A percentile compares a stretch with the other conserved stretches of the same genome.
phyloP scores from a whole-genome alignment of 148 eudicot species.

The Camellia lanceoleosa region DNA sequence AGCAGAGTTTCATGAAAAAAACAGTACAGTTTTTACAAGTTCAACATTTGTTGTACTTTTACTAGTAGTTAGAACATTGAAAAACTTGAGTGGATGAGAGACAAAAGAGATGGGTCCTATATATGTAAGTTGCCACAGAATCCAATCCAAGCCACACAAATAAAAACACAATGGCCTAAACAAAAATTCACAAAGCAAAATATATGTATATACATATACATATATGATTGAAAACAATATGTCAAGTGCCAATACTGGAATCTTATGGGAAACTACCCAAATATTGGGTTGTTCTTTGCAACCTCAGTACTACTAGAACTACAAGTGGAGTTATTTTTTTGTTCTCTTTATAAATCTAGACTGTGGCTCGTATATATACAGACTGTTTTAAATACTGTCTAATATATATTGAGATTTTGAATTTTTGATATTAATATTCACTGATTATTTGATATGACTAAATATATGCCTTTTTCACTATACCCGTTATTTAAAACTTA shows the following conservation, averaged over 20 bases:
- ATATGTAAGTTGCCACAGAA: constrained; percentile 21
- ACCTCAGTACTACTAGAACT: background rate
- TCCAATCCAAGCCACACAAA: constrained; percentile 41
- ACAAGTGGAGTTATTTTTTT: constrained; percentile 8
- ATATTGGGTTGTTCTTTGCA: background rate
- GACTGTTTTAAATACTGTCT: too few relatives aligned
- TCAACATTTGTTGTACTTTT: constrained; percentile 8
- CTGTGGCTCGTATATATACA: too few relatives aligned
- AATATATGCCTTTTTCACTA: too few relatives aligned
- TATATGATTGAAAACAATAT: constrained; percentile 22
- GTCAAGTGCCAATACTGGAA: constrained; percentile 28
- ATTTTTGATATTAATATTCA: too few relatives aligned
- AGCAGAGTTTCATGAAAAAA: constrained; percentile 24
- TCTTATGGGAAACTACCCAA: constrained; percentile 33
- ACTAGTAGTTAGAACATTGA: background rate
- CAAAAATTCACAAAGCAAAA: background rate
- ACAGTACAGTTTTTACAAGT: background rate
- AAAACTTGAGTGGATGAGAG: background rate
- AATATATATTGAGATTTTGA: too few relatives aligned
- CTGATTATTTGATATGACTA: too few relatives aligned
- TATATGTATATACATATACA: background rate
- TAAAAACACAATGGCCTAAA: constrained; percentile 17
- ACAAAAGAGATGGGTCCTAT: constrained; percentile 31
- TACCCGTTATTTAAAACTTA: background rate
- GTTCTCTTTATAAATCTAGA: too few relatives aligned